Evolutionary conservation across 2,329 filamentous ascomycete genomes (phyloP).

Genomic region (Ceratocystis eucalypticola): DNA sequence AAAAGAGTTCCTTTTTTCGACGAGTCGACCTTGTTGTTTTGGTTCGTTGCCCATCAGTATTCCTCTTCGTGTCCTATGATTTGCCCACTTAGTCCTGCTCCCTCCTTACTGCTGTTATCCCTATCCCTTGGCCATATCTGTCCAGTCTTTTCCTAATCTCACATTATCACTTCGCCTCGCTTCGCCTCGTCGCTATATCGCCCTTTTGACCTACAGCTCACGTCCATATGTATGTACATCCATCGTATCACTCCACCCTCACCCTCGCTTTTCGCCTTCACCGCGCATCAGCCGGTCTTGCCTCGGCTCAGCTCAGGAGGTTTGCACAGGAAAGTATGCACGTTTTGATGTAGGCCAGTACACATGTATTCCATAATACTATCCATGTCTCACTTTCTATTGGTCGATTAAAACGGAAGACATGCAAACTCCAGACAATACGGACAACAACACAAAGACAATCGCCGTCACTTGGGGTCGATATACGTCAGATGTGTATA

Average conservation of each 20-base stretch:
- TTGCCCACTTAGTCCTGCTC: background rate
- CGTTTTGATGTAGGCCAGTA: background rate
- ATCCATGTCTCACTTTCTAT: background rate
- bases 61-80: background rate
- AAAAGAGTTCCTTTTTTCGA: background rate
- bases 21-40: background rate
- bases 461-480: background rate
- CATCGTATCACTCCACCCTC: no score
- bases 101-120: background rate
- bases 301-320: constrained; percentile 2
- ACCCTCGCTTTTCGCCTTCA: background rate
- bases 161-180: background rate
- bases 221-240: background rate
- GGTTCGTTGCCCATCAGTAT: background rate
- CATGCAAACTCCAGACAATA: background rate
- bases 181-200: background rate
- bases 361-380: background rate
- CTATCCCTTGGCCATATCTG: background rate
- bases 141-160: background rate
- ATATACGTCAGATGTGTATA: background rate
- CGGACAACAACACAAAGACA: background rate
- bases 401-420: background rate
- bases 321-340: background rate
- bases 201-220: background rate
- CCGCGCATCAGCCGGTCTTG: constrained; percentile 1